phyloP scores from a whole-genome alignment of 768 basidiomycete genomes.

The Suillus americanus region DNA sequence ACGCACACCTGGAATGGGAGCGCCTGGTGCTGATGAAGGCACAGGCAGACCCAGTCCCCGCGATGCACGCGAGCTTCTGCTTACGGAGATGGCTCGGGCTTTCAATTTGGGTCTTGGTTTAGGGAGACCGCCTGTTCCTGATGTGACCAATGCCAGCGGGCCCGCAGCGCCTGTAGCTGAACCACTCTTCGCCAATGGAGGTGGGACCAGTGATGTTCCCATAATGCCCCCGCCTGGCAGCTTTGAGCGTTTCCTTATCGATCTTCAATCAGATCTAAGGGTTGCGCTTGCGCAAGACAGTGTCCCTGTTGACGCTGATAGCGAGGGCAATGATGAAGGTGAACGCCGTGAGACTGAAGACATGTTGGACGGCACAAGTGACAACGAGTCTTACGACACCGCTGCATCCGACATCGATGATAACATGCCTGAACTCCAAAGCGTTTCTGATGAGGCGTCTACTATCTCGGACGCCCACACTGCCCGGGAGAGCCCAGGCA shows the following conservation, averaged over 20 bases:
- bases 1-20: slow-evolving; percentile 29
- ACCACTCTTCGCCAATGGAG: background rate
- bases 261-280: slow-evolving; percentile 73
- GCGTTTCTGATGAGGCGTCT: slow-evolving; percentile 26
- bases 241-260: slow-evolving; percentile 80
- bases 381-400: slow-evolving; percentile 7
- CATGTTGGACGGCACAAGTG: background rate
- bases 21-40: slow-evolving; percentile 9
- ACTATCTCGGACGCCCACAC: slow-evolving; percentile 27
- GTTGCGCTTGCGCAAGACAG: slow-evolving; percentile 50
- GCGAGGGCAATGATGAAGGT: slow-evolving; percentile 13
- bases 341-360: slow-evolving; percentile 1
- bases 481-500: slow-evolving; percentile 4
- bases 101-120: slow-evolving; percentile 71
- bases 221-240: slow-evolving; percentile 55
- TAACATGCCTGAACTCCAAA: slow-evolving; percentile 33
- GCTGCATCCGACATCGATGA: slow-evolving; percentile 16
- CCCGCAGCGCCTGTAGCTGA: background rate
- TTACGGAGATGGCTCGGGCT: slow-evolving; percentile 80
- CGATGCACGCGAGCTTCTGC: slow-evolving; percentile 68
- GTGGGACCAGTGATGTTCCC: slow-evolving; percentile 5
- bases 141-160: slow-evolving; percentile 14
- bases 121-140: slow-evolving; percentile 22
- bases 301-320: slow-evolving; percentile 10
- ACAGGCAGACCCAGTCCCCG: slow-evolving; percentile 16